These are phyloP conservation scores for Pleurotus djamor DNA, from an alignment of 768 basidiomycete species.

Conservation along the genomic window DNA sequence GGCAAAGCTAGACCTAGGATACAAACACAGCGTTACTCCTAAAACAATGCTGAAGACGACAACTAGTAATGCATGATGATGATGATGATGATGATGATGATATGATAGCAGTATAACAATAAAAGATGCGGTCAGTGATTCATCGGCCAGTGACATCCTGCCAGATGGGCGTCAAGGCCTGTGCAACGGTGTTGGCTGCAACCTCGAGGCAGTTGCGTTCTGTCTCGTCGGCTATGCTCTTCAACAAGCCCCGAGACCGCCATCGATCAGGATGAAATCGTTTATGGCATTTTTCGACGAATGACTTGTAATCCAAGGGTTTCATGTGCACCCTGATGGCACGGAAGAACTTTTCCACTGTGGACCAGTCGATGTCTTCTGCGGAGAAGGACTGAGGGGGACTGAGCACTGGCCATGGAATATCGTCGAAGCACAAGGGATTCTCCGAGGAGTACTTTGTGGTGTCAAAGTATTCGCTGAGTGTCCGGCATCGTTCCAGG, in stretches of 20 bases:
- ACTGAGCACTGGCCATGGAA: constrained; percentile 77
- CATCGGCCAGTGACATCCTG: constrained; percentile 30
- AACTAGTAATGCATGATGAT: background rate
- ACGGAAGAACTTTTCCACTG: constrained; percentile 71
- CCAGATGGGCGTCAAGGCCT: constrained; percentile 74
- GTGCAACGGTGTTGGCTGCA: constrained; percentile 64
- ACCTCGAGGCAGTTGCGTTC: constrained; percentile 63
- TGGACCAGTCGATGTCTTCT: constrained; percentile 68
- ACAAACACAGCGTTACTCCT: background rate
- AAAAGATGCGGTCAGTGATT: constrained; percentile 8
- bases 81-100: background rate
- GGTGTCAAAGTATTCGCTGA: constrained; percentile 63
- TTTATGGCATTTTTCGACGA: constrained; percentile 70
- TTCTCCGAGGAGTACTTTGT: constrained; percentile 50
- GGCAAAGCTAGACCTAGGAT: no score
- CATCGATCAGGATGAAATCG: constrained; percentile 83
- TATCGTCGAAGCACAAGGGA: constrained; percentile 55
- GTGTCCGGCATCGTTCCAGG: constrained; percentile 62
- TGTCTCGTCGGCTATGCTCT: constrained; percentile 53
- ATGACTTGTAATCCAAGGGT: constrained; percentile 55
- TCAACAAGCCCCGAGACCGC: constrained; percentile 64
- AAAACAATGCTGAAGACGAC: background rate
- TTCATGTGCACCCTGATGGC: constrained; percentile 36
- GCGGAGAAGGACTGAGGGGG: constrained; percentile 49
- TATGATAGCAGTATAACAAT: constrained; percentile 4